Conservation (phyloP, 169 alveolate genomes). For the Plasmodium chabaudi region DNA sequence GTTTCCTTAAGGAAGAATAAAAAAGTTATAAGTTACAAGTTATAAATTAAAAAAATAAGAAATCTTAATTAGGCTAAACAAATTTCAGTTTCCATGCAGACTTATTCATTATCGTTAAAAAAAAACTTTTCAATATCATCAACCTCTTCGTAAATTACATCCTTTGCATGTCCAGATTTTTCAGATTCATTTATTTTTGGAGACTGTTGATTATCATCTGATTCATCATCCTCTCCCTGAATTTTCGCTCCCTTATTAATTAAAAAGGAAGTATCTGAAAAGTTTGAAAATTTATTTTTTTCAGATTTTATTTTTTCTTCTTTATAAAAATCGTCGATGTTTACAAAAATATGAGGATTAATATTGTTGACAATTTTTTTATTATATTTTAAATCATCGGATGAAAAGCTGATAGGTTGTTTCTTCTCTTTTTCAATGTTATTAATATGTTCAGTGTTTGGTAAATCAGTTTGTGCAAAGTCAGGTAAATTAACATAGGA, state of each 20-base stretch:
- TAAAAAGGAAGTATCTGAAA: neutral
- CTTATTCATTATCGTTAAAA: slow-evolving; percentile 30
- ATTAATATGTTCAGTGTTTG: slow-evolving; percentile 37
- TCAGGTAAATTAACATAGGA: slow-evolving; percentile 45
- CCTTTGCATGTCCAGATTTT: slow-evolving; percentile 1
- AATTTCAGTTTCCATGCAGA: neutral
- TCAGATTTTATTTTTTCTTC: slow-evolving; percentile 7
- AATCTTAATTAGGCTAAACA: too few relatives aligned
- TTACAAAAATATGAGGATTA: slow-evolving; percentile 19
- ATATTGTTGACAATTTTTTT: neutral
- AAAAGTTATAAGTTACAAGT: neutral
- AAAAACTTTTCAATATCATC: slow-evolving; percentile 60
- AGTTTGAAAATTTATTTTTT: neutral
- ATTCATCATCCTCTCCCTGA: slow-evolving; percentile 70
- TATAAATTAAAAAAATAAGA: too few relatives aligned
- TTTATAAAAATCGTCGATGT: slow-evolving; percentile 55
- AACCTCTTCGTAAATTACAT: slow-evolving; percentile 15
- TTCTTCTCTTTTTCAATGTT: slow-evolving; percentile 11
- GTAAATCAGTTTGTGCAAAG: slow-evolving; percentile 30
- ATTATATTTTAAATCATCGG: slow-evolving; percentile 24
- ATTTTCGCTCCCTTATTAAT: slow-evolving; percentile 51
- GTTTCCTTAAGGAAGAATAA: neutral
- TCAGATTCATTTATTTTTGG: neutral
- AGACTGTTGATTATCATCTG: slow-evolving; percentile 39
- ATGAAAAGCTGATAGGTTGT: slow-evolving; percentile 12